Base-by-base conservation (phyloP, 306 rosid genomes). In the Ormosia emarginata region DNA sequence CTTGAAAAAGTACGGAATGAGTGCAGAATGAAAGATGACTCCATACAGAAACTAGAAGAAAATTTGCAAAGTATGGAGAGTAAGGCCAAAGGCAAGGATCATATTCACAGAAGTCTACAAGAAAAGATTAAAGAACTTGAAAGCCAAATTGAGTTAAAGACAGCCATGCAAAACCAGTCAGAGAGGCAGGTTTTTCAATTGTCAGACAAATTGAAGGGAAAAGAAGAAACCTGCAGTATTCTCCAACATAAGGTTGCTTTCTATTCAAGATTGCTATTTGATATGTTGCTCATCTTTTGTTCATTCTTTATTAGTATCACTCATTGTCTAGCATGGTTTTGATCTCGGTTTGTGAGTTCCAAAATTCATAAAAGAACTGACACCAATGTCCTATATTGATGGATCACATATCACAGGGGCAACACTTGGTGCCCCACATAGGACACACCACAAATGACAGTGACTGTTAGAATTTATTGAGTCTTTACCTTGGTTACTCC, bases 91-190 rank as follows among this genome's bases (percentile, higher is more conserved):
- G 91, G 97, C 63, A 94, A 87, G 88, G 98, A 94, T 82, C 79
- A 83, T 75, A 71, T 73, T 46, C 80, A 82, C 77, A 88, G 72
- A 88, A 92, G 8, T 74, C 87, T 91, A 70, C 94, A 89, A 70
- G 98, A 91, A 44, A 92, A 82, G 85, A 89, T 94, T 81, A 92
- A 90, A 89, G 95, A 90, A 74, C 98, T 94, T 47, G 98, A 92
- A 85, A 91, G 88, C 37, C 93, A 90, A 80, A 84, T 94, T 74
- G 98, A 91, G 80, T 80, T 85, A 55, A 92, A 87, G 89, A 52
- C 79, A 78, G 71, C 85, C 79, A 36, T 87, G 88, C 97, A 90
- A 55, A 85, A 71, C 82, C 94, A 94, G 64, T 88, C 90, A 63
- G 94, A 92, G 88, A 94, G 84, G 81, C 92, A 91, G 84, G 71